A percentile compares a stretch with the other conserved stretches of the same genome.
phyloP scores from a whole-genome alignment of 345 rosid genomes.

The Eucalyptus pauciflora region DNA sequence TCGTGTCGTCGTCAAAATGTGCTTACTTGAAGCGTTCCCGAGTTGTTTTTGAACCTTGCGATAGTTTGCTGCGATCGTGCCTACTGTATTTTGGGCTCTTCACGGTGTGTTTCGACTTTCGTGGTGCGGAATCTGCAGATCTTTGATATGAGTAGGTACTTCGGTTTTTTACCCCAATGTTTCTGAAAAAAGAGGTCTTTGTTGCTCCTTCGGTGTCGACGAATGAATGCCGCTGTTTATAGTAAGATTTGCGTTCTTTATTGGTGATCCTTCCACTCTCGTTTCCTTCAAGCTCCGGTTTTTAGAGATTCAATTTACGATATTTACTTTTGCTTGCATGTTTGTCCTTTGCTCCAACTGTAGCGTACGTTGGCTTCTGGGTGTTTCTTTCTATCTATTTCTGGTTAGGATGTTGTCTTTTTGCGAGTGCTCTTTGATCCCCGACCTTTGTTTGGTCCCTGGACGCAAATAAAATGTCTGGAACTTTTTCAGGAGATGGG shows the following conservation, averaged over 20 bases:
- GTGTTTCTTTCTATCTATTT: neutral
- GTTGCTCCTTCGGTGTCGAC: neutral
- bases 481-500: conserved; percentile 60
- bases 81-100: neutral
- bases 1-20: neutral
- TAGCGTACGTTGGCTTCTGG: neutral
- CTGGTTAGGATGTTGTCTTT: neutral
- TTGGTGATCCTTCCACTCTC: neutral
- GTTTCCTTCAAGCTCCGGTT: neutral
- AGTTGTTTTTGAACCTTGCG: neutral
- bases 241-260: neutral
- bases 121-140: neutral
- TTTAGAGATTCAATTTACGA: neutral
- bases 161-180: neutral
- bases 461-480: neutral
- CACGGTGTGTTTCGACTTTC: neutral
- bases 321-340: neutral
- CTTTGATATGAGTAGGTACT: neutral
- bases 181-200: neutral
- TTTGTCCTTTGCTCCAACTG: neutral
- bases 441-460: neutral
- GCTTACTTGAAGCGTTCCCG: neutral
- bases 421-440: neutral
- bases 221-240: neutral
- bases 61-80: neutral